Evolutionary conservation across 1,284 basidiomycete genomes (phyloP), one percentile per base, ranked within the genome.

Genomic region (Leccinum discolor): DNA sequence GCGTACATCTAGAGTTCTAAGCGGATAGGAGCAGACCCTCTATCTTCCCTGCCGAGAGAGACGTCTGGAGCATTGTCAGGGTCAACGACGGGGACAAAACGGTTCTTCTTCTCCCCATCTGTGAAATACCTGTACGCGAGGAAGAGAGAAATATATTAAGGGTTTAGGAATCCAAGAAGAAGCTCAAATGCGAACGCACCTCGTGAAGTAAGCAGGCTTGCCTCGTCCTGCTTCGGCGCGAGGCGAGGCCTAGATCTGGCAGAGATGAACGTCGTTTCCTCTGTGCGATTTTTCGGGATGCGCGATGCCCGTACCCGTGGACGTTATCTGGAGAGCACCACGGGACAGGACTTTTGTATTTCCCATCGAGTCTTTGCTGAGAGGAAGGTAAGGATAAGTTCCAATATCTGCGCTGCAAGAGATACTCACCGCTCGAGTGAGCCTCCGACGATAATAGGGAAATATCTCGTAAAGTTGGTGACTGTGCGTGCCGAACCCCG

Each of bases 391-490:
- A 56, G 44, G 54, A 61, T 66, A 63, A 23, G 66, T 52, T 64
- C 6, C 67, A 62, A 42, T 54, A 18, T 8, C 8, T 21, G 35
- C 11, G 32, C 11, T 32, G 16, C 3, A 7, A 60, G 26, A 52
- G 35, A 26, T 11, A 76, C 84, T 67, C 75, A 93, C 92, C 95
- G 92, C 71, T 93, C 88, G 29, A 95, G 82, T 71, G 90, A 82
- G 3, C 94, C 94, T n/a, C 79, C 74, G 38, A 95, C 86, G 60
- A 95, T 80, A 32, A 71, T 98, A 96, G 2, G 89, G 91, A 81
- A 96, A 98, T 70, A 98, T 98, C 75, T 99, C 95, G 71, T 94
- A 93, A 74, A 93, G 91, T 40, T 87, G 82, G 76, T 98, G 96
- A 8, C 84, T 83, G 73, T 98, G 95, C 0, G 88, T 90, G 4